These are phyloP conservation scores for Rutidosis leptorrhynchoides DNA, from an alignment of 129 eudicot genomes.

Conservation along the genomic window DNA sequence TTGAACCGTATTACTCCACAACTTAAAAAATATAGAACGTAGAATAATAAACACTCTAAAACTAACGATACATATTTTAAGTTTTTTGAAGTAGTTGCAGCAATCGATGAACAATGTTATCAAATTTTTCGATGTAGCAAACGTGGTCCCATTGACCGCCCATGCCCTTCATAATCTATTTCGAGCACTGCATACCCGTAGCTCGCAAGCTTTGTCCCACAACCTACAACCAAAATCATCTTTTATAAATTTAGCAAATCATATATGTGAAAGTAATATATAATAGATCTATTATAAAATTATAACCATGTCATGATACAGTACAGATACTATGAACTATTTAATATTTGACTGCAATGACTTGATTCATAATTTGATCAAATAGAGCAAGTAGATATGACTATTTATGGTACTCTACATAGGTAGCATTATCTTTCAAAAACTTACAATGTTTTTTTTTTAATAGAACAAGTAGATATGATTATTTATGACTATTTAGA, in stretches of 20 bases:
- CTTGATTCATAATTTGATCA: background rate
- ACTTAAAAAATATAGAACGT: too few relatives aligned
- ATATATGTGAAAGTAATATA: background rate
- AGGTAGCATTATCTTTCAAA: too few relatives aligned
- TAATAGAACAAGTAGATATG: too few relatives aligned
- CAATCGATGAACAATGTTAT: constrained; percentile 74
- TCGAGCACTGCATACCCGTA: constrained; percentile 82
- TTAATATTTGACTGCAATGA: background rate
- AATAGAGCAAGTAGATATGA: background rate
- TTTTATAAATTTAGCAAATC: background rate
- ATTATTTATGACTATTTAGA: too few relatives aligned
- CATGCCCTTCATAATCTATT: constrained; percentile 95
- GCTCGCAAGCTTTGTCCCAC: constrained; percentile 73
- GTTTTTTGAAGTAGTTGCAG: constrained; percentile 58
- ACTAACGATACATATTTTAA: too few relatives aligned
- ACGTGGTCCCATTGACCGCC: constrained; percentile 92
- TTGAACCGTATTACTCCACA: too few relatives aligned
- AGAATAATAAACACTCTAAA: too few relatives aligned
- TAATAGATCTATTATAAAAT: background rate
- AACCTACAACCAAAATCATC: constrained; percentile 33
- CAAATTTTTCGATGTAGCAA: constrained; percentile 89
- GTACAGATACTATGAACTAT: background rate
- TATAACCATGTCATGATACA: background rate
- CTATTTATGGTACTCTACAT: too few relatives aligned
- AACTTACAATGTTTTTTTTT: too few relatives aligned